A percentile compares a stretch with the other conserved stretches of the same genome.
These are phyloP conservation scores for Nakaseomyces glabratus DNA, from an alignment of 1,139 yeast species.

Conservation along the genomic window DNA sequence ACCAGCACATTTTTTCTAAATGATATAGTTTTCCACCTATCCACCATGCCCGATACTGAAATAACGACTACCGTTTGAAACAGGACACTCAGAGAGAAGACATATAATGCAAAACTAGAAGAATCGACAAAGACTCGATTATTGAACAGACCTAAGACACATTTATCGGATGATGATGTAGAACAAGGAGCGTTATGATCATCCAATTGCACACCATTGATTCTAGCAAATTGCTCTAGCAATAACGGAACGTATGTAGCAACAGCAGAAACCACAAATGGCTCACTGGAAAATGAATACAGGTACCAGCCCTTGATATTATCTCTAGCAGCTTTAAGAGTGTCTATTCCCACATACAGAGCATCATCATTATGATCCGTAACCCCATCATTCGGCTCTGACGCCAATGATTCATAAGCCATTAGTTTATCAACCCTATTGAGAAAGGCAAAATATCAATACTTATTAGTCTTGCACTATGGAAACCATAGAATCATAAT, in stretches of 20 bases:
- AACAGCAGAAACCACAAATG: conserved; percentile 62
- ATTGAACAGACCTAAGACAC: conserved; percentile 36
- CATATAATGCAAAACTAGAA: conserved; percentile 58
- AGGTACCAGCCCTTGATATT: conserved; percentile 46
- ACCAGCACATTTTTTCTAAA: conserved; percentile 36
- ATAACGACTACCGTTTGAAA: conserved; percentile 57
- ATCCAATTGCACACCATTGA: conserved; percentile 48
- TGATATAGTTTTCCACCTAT: conserved; percentile 40
- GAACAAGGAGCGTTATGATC: conserved; percentile 43
- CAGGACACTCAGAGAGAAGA: conserved; percentile 55
- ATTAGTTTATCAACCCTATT: too few relatives aligned
- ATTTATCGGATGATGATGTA: conserved; percentile 18
- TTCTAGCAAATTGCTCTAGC: conserved; percentile 56
- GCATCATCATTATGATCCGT: too few relatives aligned
- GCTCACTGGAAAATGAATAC: conserved; percentile 63
- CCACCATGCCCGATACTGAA: conserved; percentile 62
- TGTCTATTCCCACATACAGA: not conserved
- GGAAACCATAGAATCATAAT: too few relatives aligned
- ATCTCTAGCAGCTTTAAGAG: conserved; percentile 24
- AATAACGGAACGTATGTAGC: conserved; percentile 63
- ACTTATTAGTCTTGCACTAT: too few relatives aligned
- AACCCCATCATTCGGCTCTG: too few relatives aligned
- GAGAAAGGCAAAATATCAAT: too few relatives aligned
- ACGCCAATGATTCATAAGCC: too few relatives aligned
- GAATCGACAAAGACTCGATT: conserved; percentile 41